Base-by-base conservation (phyloP, 306 rosid genomes). In the Mimosa bimucronata region DNA sequence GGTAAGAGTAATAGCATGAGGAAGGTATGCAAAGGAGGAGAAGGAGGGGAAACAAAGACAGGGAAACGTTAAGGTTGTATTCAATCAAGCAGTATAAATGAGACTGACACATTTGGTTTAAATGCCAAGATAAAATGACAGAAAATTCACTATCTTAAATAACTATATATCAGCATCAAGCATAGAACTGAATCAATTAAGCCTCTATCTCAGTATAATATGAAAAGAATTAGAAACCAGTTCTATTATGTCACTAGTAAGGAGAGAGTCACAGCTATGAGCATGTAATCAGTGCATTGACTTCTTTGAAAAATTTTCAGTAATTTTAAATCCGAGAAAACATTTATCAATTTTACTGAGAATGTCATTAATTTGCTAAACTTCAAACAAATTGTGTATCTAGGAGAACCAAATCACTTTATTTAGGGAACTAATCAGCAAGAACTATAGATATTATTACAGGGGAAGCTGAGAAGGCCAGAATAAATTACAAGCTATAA, bases 1-100 rank as follows among this genome's bases (percentile, higher is more conserved):
- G 42, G 26, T 80, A 28, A 29, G 40, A 29, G 40, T 5, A 28
- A 62, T 16, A 58, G 41, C 28, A 80, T 26, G 15, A 52, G 70
- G 58, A 16, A 48, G 81, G n/a, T n/a, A 21, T 42, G 66, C 1
- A 58, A 61, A 6, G n/a, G 9, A 55, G 66, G 9, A 79, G 73
- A 55, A 58, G 6, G 38, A 50, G 37, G 44, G 34, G 62, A 55
- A 55, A 23, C 57, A 46, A 66, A 55, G 40, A 50, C 31, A 50
- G 30, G 13, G 70, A 25, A 15, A 31, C 53, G 14, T 26, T 65
- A 57, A 65, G 50, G 23, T 41, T 74, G 57, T 29, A 21, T 71
- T 53, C 60, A n/a, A 53, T 57, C 60, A 64, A 66, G 66, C 48
- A 75, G 34, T 26, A 61, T 46, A 29, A 46, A 44, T 48, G 19